Evolutionary conservation across 495 filamentous ascomycete species (phyloP), one percentile per base, ranked within the genome.

Genomic region (Penicillium coprophilum): DNA sequence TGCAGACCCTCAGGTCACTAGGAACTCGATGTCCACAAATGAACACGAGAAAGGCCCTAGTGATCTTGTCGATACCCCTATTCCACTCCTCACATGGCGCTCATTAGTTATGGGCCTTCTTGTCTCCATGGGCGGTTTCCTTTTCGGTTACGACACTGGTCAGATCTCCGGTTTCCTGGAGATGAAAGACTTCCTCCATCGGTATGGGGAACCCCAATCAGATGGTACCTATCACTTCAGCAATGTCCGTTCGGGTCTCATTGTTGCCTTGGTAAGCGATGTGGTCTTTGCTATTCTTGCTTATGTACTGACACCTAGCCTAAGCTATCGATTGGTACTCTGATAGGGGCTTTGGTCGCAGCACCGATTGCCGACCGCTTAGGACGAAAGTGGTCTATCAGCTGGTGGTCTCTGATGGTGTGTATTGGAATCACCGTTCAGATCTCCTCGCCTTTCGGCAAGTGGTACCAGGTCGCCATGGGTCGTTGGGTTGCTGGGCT

Each of bases 51-150:
- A 69, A 56, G 58, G 49, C 3, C 46, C 49, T 4, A 31, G 49
- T 17, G 63, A 60, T 55, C 32, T 62, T n/a, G 54, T 71, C 15
- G 68, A 77, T 46, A 65, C 67, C 5, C 69, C 68, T 3, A 63
- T 76, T 17, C 69, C 64, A 0, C 64, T 71, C 2, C 38, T 81
- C 6, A 80, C 76, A 1, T 60, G 65, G 50, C 70, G 71, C 19
- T 72, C 75, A 23, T 56, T 74, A 13, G 46, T 71, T 2, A 80
- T 81, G 75, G 76, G 75, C n/a, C 32, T 80, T 10, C 69, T 80
- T 17, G 74, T 80, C n/a, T 80, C 86, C 3, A 84, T 89, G 73
- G 86, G 86, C 41, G 86, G 86, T 15, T 83, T 89, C 55, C 78
- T 89, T 12, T 74, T 74, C 32, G 71, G 71, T 17, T 74, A 74